Evolutionary conservation across 805 yeast genomes (phyloP).

Genomic region (Saccharomycopsis sp.): DNA sequence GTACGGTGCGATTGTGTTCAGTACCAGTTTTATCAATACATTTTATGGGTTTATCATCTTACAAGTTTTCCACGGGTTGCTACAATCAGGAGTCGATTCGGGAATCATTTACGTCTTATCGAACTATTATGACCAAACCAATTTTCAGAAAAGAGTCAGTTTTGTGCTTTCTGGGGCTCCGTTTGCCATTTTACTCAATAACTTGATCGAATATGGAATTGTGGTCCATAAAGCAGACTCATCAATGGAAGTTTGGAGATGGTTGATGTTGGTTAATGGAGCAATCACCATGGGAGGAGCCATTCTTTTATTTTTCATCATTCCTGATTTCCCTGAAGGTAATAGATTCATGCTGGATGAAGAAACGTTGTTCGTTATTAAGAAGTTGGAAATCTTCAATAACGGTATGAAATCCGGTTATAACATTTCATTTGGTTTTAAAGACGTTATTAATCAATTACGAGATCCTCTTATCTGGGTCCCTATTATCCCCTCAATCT

Average conservation of each 20-base stretch:
- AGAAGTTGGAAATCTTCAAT: constrained; percentile 17
- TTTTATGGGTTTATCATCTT: constrained; percentile 50
- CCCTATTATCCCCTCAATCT: not conserved
- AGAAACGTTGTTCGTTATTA: constrained; percentile 30
- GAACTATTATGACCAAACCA: constrained; percentile 39
- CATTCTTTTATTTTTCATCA: constrained; percentile 27
- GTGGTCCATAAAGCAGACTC: constrained; percentile 33
- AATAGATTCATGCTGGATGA: constrained; percentile 27
- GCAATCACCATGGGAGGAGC: constrained; percentile 24
- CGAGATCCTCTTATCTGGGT: not conserved
- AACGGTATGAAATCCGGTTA: constrained; percentile 7
- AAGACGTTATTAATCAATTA: not conserved
- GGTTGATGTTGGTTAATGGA: constrained; percentile 43
- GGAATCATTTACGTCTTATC: constrained; percentile 62
- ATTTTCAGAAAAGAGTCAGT: constrained; percentile 59
- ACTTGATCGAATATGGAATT: constrained; percentile 57
- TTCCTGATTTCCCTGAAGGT: constrained; percentile 42
- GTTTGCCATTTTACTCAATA: constrained; percentile 69
- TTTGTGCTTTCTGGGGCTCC: constrained; percentile 58
- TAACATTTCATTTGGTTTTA: constrained; percentile 21
- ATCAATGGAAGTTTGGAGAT: constrained; percentile 41
- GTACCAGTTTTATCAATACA: constrained; percentile 51
- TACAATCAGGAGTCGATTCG: constrained; percentile 67
- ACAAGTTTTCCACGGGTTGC: constrained; percentile 54
- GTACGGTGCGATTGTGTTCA: constrained; percentile 54